Conservation (phyloP, 176 grass and related monocot species). For the Ensete ventricosum region DNA sequence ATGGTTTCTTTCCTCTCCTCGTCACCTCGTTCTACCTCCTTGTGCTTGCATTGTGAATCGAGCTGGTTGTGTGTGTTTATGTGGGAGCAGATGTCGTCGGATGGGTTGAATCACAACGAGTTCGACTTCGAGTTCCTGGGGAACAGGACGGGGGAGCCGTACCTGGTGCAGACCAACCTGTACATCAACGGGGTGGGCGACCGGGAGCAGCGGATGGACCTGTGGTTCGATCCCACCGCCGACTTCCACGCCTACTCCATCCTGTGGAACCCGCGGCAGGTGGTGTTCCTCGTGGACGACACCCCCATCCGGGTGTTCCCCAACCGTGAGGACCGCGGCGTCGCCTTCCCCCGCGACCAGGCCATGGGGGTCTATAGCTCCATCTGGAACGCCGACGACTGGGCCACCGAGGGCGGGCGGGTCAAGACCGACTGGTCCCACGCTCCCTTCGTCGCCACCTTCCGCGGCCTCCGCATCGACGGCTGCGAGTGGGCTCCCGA, state of each 20-base stretch:
- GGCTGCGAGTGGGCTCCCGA: conserved; percentile 56
- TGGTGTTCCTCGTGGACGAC: conserved; percentile 92
- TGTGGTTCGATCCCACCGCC: conserved; percentile 68
- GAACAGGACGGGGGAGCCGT: conserved; percentile 74
- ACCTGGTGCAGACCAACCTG: conserved; percentile 93
- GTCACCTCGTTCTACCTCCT: neutral
- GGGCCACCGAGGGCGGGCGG: conserved; percentile 87
- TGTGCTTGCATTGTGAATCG: neutral
- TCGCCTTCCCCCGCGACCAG: conserved; percentile 50
- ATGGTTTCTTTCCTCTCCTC: conserved; percentile 12
- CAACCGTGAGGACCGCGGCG: conserved; percentile 28
- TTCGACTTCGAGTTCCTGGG: conserved; percentile 98
- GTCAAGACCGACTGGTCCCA: conserved; percentile 99
- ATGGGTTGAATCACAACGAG: conserved; percentile 81
- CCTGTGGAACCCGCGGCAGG: conserved; percentile 75
- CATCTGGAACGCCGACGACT: conserved; percentile 98
- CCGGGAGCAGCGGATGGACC: conserved; percentile 95
- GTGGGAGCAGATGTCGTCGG: conserved; percentile 39
- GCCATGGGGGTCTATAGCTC: conserved; percentile 96
- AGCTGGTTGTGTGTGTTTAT: neutral
- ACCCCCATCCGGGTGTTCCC: conserved; percentile 78
- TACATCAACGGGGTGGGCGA: conserved; percentile 89
- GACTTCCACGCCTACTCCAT: conserved; percentile 71
- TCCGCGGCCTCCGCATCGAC: conserved; percentile 57
- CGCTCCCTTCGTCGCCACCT: conserved; percentile 75